These are phyloP conservation scores for Adiantum capillusveneris DNA, from an alignment of 75 land plant species.

Conservation along the genomic window DNA sequence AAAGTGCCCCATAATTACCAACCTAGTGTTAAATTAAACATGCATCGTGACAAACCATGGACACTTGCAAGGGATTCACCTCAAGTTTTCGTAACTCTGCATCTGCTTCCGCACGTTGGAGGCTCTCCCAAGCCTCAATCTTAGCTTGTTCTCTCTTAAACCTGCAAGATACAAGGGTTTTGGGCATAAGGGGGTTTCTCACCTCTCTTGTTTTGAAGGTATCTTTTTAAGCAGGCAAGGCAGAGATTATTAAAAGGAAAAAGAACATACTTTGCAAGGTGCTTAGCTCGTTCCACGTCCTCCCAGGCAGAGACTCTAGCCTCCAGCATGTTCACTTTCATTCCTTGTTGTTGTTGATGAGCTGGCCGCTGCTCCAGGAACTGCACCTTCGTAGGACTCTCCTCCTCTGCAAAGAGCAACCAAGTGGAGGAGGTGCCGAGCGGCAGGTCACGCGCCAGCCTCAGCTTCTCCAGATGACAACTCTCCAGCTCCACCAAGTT, in stretches of 20 bases:
- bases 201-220: too few species aligned
- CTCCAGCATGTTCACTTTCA: slow-evolving; percentile 4
- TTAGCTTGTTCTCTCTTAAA: slow-evolving; percentile 76
- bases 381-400: too few species aligned
- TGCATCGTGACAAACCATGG: background rate
- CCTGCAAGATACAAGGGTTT: slow-evolving; percentile 17
- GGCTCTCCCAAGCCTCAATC: slow-evolving; percentile 92
- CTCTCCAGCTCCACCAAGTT: slow-evolving; percentile 15
- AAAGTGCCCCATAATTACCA: background rate
- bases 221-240: too few species aligned
- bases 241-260: too few species aligned
- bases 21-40: background rate
- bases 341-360: too few species aligned
- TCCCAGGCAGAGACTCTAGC: slow-evolving; percentile 31
- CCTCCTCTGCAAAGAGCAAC: slow-evolving; percentile 16
- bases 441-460: slow-evolving; percentile 5
- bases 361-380: too few species aligned
- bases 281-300: slow-evolving; percentile 31
- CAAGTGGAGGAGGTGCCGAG: too few species aligned
- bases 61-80: slow-evolving; percentile 34
- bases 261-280: slow-evolving; percentile 15
- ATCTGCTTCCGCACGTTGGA: slow-evolving; percentile 93
- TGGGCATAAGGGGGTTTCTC: too few species aligned
- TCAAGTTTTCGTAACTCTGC: slow-evolving; percentile 77
- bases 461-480: slow-evolving; percentile 19